Base-by-base conservation (phyloP, 2,329 filamentous ascomycete species). In the Xylariomycetidae sp. region DNA sequence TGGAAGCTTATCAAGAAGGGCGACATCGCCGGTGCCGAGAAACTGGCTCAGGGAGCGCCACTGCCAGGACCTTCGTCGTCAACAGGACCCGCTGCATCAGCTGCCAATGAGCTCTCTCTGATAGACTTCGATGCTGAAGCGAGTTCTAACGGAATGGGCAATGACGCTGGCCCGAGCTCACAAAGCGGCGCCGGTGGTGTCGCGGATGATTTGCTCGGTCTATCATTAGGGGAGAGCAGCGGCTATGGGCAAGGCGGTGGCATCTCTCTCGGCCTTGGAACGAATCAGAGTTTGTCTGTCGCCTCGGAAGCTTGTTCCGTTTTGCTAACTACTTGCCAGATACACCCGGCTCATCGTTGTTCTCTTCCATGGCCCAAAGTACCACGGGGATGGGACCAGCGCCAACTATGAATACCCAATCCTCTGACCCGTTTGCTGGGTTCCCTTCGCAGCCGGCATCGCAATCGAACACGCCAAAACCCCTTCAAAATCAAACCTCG, bases 1-100 rank as follows among this genome's bases (percentile, higher is more conserved):
- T 98, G 96, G 61, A 94, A 87, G 70, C 67, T 96, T 35, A 80
- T 96, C 61, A 98, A 95, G 69, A 93, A 92, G 66, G 92, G 92
- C 15, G 89, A 98, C 52, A 59, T 93, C 27, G 86, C 89, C 47
- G 87, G 69, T 9, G 87, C 92, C 12, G 78, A 82, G 44, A 85
- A 79, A 57, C 84, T 96, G 46, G 86, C 87, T 6, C 81, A 85
- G 53, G 87, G 89, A 18, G 89, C 83, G 10, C 71, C 68, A 6
- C 40, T 60, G 16, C 47, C 56, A 10, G 39, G 47, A 10, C 10
- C 49, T 6, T 53, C 50, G 4, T 20, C 38, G 7, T 17, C 49
- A 8, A n/a, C 85, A 31, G 76, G 81, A 9, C 79, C 76, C 16
- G 81, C 74, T 40, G 76, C 78, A 38, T 76, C 82, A 49, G 61